These are phyloP conservation scores for Euphorbia corollata DNA, from an alignment of 441 rosid species.

Conservation along the genomic window DNA sequence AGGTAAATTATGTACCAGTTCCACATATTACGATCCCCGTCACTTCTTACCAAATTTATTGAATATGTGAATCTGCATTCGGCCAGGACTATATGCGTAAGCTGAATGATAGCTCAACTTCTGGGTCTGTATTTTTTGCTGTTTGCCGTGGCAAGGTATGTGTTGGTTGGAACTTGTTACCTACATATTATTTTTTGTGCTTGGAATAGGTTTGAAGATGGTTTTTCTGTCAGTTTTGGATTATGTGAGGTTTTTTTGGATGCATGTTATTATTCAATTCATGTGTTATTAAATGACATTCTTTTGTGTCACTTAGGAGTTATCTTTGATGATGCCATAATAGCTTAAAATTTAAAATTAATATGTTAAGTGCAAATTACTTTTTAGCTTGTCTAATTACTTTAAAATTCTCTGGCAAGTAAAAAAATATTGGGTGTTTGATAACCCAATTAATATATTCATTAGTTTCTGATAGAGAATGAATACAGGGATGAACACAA, in stretches of 20 bases:
- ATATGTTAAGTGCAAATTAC: neutral
- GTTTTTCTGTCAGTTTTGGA: neutral
- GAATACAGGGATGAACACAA: no score
- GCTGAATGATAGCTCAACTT: conserved; percentile 63
- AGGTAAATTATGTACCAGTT: conserved; percentile 36
- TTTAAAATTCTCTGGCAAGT: no score
- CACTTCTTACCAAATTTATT: conserved; percentile 11
- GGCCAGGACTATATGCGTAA: conserved; percentile 78
- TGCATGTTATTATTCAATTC: neutral
- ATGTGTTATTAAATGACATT: neutral
- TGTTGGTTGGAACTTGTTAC: conserved; percentile 15
- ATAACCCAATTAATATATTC: no score
- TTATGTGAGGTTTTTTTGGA: conserved; percentile 1
- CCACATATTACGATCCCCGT: conserved; percentile 7
- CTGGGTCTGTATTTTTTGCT: conserved; percentile 91
- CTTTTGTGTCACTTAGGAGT: neutral
- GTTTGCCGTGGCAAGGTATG: conserved; percentile 98
- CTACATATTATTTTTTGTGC: conserved; percentile 16
- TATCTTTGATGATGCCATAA: neutral
- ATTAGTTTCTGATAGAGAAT: no score
- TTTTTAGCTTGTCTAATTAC: no score
- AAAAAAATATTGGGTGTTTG: no score
- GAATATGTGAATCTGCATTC: conserved; percentile 10
- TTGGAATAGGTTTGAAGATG: neutral
- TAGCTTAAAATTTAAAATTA: no score